Conservation (phyloP, 2,329 filamentous ascomycete genomes). For the Cytospora paraplurivora region DNA sequence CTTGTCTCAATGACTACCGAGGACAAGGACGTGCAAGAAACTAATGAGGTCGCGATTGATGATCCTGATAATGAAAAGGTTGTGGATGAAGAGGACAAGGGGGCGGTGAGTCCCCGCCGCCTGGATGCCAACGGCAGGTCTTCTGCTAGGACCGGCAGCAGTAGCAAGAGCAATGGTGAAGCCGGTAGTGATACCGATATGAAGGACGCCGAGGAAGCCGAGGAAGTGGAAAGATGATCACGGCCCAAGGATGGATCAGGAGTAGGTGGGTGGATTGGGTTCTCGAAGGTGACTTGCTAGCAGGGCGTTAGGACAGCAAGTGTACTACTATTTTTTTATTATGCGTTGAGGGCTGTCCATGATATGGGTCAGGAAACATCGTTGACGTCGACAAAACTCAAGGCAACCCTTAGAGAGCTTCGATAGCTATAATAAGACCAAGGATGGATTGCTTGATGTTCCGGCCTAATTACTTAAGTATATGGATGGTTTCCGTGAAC, state of each 20-base stretch:
- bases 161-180: conserved; percentile 9
- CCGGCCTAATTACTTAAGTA: too few species aligned
- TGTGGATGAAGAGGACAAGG: conserved; percentile 36
- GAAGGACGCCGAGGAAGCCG: conserved; percentile 29
- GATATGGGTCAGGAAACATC: not conserved
- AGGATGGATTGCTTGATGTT: not conserved
- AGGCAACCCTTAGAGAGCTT: conserved; percentile 8
- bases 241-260: not conserved
- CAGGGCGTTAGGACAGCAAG: conserved; percentile 27
- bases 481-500: too few species aligned
- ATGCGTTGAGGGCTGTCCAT: not conserved
- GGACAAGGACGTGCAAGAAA: conserved; percentile 32
- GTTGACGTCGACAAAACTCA: not conserved
- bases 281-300: conserved; percentile 22
- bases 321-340: conserved; percentile 18
- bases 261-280: conserved; percentile 5
- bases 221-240: conserved; percentile 17
- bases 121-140: conserved; percentile 31
- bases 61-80: conserved; percentile 42
- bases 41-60: conserved; percentile 36
- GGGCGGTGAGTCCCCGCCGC: conserved; percentile 22
- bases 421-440: not conserved
- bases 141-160: conserved; percentile 33
- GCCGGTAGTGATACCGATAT: conserved; percentile 34
- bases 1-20: conserved; percentile 24